Evolutionary conservation across 805 yeast species (phyloP).

Genomic region (Sungouiozyma ichnusensis): DNA sequence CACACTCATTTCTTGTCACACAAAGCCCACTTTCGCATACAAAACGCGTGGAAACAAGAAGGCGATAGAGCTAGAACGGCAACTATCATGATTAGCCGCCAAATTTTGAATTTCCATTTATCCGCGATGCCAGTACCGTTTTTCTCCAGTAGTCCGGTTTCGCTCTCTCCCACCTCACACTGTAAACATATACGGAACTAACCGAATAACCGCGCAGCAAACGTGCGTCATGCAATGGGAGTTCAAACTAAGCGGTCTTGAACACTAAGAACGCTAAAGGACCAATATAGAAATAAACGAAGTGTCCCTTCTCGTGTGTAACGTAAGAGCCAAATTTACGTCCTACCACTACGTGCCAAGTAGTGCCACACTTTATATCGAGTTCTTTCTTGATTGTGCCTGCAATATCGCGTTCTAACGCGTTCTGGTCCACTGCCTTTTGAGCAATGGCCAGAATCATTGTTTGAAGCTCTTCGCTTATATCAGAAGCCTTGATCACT

Average conservation of each 20-base stretch:
- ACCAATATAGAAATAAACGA: constrained; percentile 62
- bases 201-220: too few species aligned
- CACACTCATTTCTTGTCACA: not conserved
- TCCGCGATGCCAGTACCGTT: too few species aligned
- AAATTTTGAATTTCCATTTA: too few species aligned
- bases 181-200: too few species aligned
- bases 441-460: constrained; percentile 1
- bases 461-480: constrained; percentile 4
- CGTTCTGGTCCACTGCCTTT: constrained; percentile 15
- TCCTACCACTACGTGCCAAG: constrained; percentile 80
- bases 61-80: too few species aligned
- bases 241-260: constrained; percentile 56
- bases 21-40: not conserved
- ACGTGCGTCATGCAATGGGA: too few species aligned
- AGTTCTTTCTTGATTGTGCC: constrained; percentile 50
- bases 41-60: too few species aligned
- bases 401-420: constrained; percentile 44
- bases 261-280: constrained; percentile 58
- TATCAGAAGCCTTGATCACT: constrained; percentile 25
- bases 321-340: constrained; percentile 71
- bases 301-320: constrained; percentile 66
- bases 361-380: constrained; percentile 53
- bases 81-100: not conserved
- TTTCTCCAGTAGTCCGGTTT: too few species aligned
- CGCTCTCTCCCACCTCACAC: too few species aligned